phyloP scores from a whole-genome alignment of 495 filamentous ascomycete genomes.

The Tuber aestivum region DNA sequence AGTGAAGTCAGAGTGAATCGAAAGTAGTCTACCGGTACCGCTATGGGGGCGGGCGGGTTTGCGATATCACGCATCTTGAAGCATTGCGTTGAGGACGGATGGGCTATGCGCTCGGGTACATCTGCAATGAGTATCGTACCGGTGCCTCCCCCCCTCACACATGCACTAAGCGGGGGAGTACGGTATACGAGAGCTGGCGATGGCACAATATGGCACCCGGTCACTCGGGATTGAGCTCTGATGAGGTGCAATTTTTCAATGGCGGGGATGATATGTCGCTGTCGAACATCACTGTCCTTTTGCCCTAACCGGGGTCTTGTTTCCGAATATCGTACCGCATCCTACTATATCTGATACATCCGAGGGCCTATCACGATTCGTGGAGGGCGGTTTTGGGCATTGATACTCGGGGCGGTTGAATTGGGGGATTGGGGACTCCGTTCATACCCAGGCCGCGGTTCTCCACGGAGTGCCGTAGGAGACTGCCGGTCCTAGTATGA shows the following conservation, averaged over 20 bases:
- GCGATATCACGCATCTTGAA: neutral
- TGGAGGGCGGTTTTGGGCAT: neutral
- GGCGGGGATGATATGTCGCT: neutral
- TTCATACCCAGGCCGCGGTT: neutral
- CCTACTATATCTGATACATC: neutral
- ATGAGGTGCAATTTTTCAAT: neutral
- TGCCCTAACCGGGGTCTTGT: neutral
- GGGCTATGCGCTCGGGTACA: neutral
- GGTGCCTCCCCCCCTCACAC: neutral
- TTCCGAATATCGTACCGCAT: neutral
- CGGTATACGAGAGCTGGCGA: neutral
- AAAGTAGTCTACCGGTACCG: too few relatives aligned
- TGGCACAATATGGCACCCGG: neutral
- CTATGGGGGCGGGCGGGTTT: neutral
- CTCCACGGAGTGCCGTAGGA: neutral
- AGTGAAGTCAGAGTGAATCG: too few relatives aligned
- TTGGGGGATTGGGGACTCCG: neutral
- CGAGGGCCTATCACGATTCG: neutral
- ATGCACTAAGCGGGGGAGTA: neutral
- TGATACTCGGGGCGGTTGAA: neutral
- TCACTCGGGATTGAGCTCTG: neutral
- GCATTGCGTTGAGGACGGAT: neutral
- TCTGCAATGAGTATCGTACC: neutral
- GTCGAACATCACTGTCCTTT: neutral
- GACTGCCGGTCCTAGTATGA: neutral